These are phyloP conservation scores for Clausena lansium DNA, from an alignment of 345 rosid species.

Conservation along the genomic window DNA sequence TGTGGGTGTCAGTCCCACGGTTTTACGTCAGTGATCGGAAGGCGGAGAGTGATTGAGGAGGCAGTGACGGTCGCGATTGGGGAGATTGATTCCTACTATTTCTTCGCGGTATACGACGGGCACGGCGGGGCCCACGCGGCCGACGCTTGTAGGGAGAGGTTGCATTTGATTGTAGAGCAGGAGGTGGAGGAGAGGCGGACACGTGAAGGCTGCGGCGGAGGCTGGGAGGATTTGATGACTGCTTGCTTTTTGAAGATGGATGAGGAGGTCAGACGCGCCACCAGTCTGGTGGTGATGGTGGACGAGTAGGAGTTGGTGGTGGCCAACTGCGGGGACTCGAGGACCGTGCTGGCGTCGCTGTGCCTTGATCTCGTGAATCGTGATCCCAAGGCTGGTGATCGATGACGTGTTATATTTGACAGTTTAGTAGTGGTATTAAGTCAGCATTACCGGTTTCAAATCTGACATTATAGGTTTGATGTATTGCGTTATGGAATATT, in stretches of 20 bases:
- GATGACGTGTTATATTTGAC: neutral
- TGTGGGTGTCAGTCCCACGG: slow-evolving; percentile 30
- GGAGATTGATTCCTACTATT: slow-evolving; percentile 21
- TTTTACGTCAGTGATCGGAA: slow-evolving; percentile 36
- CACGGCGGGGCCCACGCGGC: slow-evolving; percentile 33
- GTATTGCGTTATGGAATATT: too few relatives aligned
- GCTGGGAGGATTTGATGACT: slow-evolving; percentile 38
- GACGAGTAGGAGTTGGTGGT: slow-evolving; percentile 34
- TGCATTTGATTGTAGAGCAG: slow-evolving; percentile 30
- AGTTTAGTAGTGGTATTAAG: too few relatives aligned
- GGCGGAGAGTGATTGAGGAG: slow-evolving; percentile 38
- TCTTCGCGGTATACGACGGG: slow-evolving; percentile 43
- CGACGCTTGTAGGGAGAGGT: slow-evolving; percentile 25
- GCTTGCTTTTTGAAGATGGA: slow-evolving; percentile 39
- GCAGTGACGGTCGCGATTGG: slow-evolving; percentile 25
- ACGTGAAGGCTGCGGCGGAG: too few relatives aligned
- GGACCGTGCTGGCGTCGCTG: slow-evolving; percentile 30
- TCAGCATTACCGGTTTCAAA: too few relatives aligned
- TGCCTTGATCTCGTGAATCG: slow-evolving; percentile 32
- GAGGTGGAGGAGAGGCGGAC: slow-evolving; percentile 22
- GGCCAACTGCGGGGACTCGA: slow-evolving; percentile 46
- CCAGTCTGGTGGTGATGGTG: slow-evolving; percentile 38
- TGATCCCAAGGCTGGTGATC: slow-evolving; percentile 31
- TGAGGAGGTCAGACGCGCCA: slow-evolving; percentile 28
- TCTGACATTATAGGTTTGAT: too few relatives aligned